These are phyloP conservation scores for Leccinum uliginosum DNA, from an alignment of 768 basidiomycete genomes.

Conservation along the genomic window DNA sequence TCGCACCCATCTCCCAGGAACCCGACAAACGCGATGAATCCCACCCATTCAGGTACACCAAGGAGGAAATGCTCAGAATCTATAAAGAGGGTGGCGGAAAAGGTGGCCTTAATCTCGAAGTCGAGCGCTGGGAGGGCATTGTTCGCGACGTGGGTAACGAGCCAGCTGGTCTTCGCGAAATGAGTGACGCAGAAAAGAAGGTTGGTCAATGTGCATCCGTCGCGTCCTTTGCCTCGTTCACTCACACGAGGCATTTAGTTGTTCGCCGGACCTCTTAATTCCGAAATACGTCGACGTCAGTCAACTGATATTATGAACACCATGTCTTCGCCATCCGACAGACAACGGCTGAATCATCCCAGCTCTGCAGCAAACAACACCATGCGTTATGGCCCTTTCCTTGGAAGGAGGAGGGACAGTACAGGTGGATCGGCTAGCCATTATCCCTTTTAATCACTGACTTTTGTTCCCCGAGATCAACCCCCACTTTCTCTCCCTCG, in stretches of 20 bases:
- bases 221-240: constrained; percentile 12
- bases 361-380: constrained; percentile 47
- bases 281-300: constrained; percentile 82
- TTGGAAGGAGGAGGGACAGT: constrained; percentile 63
- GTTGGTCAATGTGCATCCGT: constrained; percentile 37
- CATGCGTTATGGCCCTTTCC: constrained; percentile 56
- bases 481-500: constrained; percentile 51
- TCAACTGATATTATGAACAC: constrained; percentile 69
- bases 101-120: constrained; percentile 75
- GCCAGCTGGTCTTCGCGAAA: constrained; percentile 73
- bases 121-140: constrained; percentile 87
- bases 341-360: constrained; percentile 53
- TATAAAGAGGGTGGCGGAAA: constrained; percentile 76
- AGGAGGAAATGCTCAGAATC: constrained; percentile 79
- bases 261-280: constrained; percentile 76
- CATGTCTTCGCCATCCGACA: constrained; percentile 53
- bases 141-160: constrained; percentile 71
- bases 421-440: constrained; percentile 42
- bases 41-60: constrained; percentile 83
- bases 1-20: constrained; percentile 39
- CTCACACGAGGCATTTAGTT: constrained; percentile 49
- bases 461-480: constrained; percentile 45
- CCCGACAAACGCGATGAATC: constrained; percentile 57
- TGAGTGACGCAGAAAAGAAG: constrained; percentile 85
- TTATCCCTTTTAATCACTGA: constrained; percentile 5